These are phyloP conservation scores for Penicillium subrubescens DNA, from an alignment of 495 filamentous ascomycete species.

Conservation along the genomic window DNA sequence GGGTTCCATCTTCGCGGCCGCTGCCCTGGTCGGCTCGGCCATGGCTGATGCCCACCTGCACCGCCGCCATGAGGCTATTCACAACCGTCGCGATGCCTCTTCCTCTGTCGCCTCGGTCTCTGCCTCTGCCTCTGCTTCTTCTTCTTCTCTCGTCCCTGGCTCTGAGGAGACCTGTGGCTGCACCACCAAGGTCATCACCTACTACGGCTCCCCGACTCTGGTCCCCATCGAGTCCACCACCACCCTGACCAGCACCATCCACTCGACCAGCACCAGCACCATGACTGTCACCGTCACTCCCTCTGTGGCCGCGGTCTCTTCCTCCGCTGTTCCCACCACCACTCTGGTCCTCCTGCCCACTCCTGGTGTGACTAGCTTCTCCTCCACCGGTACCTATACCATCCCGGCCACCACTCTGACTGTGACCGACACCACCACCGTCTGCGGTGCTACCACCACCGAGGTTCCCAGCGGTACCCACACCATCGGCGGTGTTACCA, in stretches of 20 bases:
- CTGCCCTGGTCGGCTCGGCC: slow-evolving; percentile 64
- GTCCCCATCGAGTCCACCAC: slow-evolving; percentile 30
- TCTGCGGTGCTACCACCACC: slow-evolving; percentile 65
- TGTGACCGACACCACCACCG: slow-evolving; percentile 69
- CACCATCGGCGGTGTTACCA: slow-evolving; percentile 78
- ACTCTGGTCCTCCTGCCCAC: slow-evolving; percentile 56
- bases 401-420: slow-evolving; percentile 76
- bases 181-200: slow-evolving; percentile 66
- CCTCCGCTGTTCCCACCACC: slow-evolving; percentile 14
- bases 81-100: slow-evolving; percentile 46
- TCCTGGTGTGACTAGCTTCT: slow-evolving; percentile 64
- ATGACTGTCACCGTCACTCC: slow-evolving; percentile 27
- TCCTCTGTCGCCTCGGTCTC: slow-evolving; percentile 16
- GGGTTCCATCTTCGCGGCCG: slow-evolving; percentile 65
- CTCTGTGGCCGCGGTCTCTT: slow-evolving; percentile 4
- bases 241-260: slow-evolving; percentile 37
- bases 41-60: slow-evolving; percentile 61
- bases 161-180: slow-evolving; percentile 60
- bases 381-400: slow-evolving; percentile 75
- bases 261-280: slow-evolving; percentile 47
- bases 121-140: slow-evolving; percentile 39
- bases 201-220: slow-evolving; percentile 59
- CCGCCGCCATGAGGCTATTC: slow-evolving; percentile 61
- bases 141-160: slow-evolving; percentile 28
- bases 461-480: slow-evolving; percentile 63